Base-by-base conservation (phyloP, 768 basidiomycete species). In the Agaricus bisporus region DNA sequence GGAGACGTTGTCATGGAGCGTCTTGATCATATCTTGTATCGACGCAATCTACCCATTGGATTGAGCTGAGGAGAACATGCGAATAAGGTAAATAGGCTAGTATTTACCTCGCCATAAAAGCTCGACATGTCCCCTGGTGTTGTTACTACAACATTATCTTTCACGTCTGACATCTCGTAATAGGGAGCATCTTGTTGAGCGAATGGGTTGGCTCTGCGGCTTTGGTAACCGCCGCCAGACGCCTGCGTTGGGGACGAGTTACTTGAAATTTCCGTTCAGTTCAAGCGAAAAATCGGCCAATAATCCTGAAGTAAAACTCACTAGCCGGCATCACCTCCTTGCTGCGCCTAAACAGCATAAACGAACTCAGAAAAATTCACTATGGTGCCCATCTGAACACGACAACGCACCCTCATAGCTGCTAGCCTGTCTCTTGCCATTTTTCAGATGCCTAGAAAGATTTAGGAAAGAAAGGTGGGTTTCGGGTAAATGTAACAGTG, bases 351-450 rank as follows among this genome's bases (percentile, higher is more conserved):
- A 25, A 53, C 42, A 32, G 32, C 11, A 32, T 7, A 8, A 50
- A 56, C 55, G 54, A 32, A 46, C 47, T 57, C 61, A 41, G 32
- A 32, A 32, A 54, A 49, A 58, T 56, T 41, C 57, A 57, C 38
- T 37, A 43, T 51, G 36, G 45, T n/a, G 44, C 41, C 36, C 47
- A 46, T 55, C 20, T 52, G 46, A 32, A 32, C 29, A 37, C n/a
- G 58, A 51, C 47, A 26, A 61, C 82, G 55, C 55, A 89, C 88
- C 73, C 89, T 82, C 83, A 88, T 82, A 58, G 86, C 88, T 62
- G 89, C 91, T 59, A 95, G 80, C 78, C 92, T 83, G 74, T 95
- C 91, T 81, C 92, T 83, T 59, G 92, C 89, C 85, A 91, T 87
- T 48, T 25, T 44, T 12, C 42, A 18, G 60, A 32, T 39, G 48